phyloP scores from a whole-genome alignment of 306 rosid species.

The Sindora glabra region DNA sequence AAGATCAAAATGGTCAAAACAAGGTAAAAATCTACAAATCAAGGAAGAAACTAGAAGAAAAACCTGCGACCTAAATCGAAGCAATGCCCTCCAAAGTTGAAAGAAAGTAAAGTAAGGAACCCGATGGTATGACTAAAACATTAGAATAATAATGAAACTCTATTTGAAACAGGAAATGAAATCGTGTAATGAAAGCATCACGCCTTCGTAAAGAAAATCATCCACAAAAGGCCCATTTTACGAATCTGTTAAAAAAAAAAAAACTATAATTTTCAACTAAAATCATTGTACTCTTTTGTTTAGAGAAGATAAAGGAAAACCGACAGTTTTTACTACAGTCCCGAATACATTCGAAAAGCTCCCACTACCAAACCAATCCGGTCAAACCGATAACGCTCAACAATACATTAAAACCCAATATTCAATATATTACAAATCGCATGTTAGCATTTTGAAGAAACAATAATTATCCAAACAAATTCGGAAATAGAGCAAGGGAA shows the following conservation, averaged over 20 bases:
- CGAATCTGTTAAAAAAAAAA: background rate
- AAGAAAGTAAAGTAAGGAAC: constrained; percentile 20
- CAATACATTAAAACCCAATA: constrained; percentile 21
- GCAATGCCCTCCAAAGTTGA: constrained; percentile 7
- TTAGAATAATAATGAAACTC: constrained; percentile 6
- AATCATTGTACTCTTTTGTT: constrained; percentile 15
- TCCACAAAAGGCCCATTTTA: constrained; percentile 24
- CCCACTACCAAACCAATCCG: constrained; percentile 11
- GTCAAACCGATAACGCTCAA: constrained; percentile 21
- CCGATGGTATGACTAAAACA: constrained; percentile 12
- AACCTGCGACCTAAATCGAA: constrained; percentile 21
- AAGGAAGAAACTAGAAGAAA: constrained; percentile 11
- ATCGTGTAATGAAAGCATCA: background rate
- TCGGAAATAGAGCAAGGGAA: constrained; percentile 18
- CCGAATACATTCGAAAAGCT: constrained; percentile 12
- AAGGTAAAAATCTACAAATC: background rate
- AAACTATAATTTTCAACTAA: background rate
- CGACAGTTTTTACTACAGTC: constrained; percentile 11
- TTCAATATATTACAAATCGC: background rate
- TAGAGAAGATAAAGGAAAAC: background rate
- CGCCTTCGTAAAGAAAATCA: constrained; percentile 4
- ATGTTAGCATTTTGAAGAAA: constrained; percentile 22
- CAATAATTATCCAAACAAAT: constrained; percentile 8
- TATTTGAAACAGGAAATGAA: background rate
- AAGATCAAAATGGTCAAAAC: constrained; percentile 16